These are phyloP conservation scores for Boletus pseudo-olivaceus DNA, from an alignment of 768 basidiomycete species.

Conservation along the genomic window DNA sequence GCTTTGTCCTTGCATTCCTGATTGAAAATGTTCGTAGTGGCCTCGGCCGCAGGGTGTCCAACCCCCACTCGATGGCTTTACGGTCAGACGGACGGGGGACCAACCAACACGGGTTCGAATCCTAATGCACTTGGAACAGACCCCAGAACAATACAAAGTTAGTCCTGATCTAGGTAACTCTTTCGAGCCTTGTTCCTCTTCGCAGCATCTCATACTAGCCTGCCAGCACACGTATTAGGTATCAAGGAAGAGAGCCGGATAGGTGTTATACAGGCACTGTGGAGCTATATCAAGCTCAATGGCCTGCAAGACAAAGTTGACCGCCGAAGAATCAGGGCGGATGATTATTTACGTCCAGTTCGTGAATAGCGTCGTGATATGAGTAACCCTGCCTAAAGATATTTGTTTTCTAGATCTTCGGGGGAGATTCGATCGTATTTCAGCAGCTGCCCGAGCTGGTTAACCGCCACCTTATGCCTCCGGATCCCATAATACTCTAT, in stretches of 20 bases:
- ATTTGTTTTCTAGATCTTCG: slow-evolving; percentile 54
- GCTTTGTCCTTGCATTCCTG: not conserved
- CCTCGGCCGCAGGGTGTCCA: slow-evolving; percentile 52
- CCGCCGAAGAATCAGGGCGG: slow-evolving; percentile 63
- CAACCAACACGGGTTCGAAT: slow-evolving; percentile 71
- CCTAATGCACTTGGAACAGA: slow-evolving; percentile 83
- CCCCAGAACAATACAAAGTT: slow-evolving; percentile 82
- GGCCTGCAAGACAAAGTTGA: slow-evolving; percentile 82
- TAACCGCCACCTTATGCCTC: slow-evolving; percentile 71
- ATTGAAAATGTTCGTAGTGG: slow-evolving; percentile 46
- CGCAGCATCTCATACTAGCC: not conserved
- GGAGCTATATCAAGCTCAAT: slow-evolving; percentile 89
- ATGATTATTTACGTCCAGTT: slow-evolving; percentile 66
- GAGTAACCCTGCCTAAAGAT: not conserved
- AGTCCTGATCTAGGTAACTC: slow-evolving; percentile 64
- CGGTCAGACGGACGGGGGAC: slow-evolving; percentile 79
- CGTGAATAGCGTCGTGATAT: slow-evolving; percentile 12
- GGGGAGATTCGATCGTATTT: slow-evolving; percentile 66
- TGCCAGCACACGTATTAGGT: slow-evolving; percentile 58
- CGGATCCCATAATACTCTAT: slow-evolving; percentile 78
- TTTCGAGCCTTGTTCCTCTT: not conserved
- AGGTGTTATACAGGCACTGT: slow-evolving; percentile 77
- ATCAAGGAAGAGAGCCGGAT: slow-evolving; percentile 83
- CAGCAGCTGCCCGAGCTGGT: slow-evolving; percentile 81
- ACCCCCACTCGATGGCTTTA: slow-evolving; percentile 80